phyloP scores from a whole-genome alignment of 2,329 filamentous ascomycete genomes.

The Pyricularia sp. region DNA sequence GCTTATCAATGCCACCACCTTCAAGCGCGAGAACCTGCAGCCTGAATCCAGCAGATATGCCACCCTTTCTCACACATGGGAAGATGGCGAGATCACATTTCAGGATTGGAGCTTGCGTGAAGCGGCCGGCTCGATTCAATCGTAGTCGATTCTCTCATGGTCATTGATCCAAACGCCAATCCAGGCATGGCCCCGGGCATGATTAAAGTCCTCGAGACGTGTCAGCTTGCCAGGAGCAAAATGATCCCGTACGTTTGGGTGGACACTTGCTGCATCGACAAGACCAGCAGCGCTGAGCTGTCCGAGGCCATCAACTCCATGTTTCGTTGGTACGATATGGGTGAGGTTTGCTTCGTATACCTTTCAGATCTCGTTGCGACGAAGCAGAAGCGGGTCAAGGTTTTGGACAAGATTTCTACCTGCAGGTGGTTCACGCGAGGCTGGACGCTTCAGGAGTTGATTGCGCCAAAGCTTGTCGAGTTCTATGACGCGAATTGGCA shows the following conservation, averaged over 20 bases:
- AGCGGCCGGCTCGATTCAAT: background rate
- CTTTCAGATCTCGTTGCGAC: background rate
- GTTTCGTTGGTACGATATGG: slow-evolving; percentile 4
- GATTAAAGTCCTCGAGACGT: slow-evolving; percentile 8
- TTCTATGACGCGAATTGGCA: background rate
- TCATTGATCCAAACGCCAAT: background rate
- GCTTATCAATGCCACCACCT: slow-evolving; percentile 6
- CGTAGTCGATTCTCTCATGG: background rate
- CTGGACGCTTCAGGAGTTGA: background rate
- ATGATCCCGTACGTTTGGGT: slow-evolving; percentile 1
- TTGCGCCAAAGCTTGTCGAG: background rate
- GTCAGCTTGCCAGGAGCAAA: slow-evolving; percentile 3
- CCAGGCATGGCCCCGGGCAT: slow-evolving; percentile 7
- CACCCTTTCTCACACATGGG: slow-evolving; percentile 13
- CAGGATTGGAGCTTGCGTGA: slow-evolving; percentile 7
- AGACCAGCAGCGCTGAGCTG: slow-evolving; percentile 6
- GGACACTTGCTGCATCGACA: slow-evolving; percentile 7
- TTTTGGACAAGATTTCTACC: background rate
- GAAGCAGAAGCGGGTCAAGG: no score
- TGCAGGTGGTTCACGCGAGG: slow-evolving; percentile 4
- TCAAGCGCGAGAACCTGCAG: slow-evolving; percentile 4
- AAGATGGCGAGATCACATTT: slow-evolving; percentile 12
- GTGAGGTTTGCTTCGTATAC: slow-evolving; percentile 2
- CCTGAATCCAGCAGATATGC: slow-evolving; percentile 19
- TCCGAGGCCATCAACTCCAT: slow-evolving; percentile 7